phyloP scores from a whole-genome alignment of 805 yeast species.

The Suhomyces xylopsoci region DNA sequence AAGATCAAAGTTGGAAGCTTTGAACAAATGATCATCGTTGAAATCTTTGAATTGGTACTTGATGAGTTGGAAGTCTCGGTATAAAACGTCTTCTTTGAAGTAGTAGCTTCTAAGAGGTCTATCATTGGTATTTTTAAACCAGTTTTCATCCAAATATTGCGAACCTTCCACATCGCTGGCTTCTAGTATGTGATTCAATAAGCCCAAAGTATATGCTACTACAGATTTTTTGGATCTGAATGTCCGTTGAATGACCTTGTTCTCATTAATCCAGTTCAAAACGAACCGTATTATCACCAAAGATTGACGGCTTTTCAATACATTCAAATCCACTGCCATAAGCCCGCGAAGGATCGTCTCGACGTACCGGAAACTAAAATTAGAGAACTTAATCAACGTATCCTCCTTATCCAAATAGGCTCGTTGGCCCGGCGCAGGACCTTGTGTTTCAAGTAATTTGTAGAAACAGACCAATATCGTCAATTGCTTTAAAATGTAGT shows the following conservation, averaged over 20 bases:
- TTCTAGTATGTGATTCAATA: conserved; percentile 5
- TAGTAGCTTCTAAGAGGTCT: conserved; percentile 51
- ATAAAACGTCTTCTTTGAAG: conserved; percentile 62
- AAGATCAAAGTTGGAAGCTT: conserved; percentile 16
- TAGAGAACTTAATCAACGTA: conserved; percentile 8
- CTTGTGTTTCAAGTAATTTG: conserved; percentile 10
- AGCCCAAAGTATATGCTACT: conserved; percentile 15
- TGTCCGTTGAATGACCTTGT: conserved; percentile 26
- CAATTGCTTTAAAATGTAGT: conserved; percentile 22
- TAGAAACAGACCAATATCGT: conserved; percentile 22
- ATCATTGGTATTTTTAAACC: conserved; percentile 14
- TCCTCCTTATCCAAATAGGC: conserved; percentile 7
- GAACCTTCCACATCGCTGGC: conserved; percentile 20
- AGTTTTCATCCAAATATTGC: conserved; percentile 9
- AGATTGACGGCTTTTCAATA: conserved; percentile 6
- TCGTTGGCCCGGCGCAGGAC: conserved; percentile 2
- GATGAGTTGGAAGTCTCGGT: conserved; percentile 59
- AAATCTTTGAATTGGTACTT: conserved; percentile 57
- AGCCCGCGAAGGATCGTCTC: conserved; percentile 16
- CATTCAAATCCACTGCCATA: not conserved
- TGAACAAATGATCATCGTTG: conserved; percentile 49
- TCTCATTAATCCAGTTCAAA: conserved; percentile 56
- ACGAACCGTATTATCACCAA: conserved; percentile 39
- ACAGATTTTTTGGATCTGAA: conserved; percentile 11
- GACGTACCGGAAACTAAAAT: conserved; percentile 19